Evolutionary conservation across 1,284 basidiomycete genomes (phyloP).

Genomic region (Fomitopsis schrenkii): DNA sequence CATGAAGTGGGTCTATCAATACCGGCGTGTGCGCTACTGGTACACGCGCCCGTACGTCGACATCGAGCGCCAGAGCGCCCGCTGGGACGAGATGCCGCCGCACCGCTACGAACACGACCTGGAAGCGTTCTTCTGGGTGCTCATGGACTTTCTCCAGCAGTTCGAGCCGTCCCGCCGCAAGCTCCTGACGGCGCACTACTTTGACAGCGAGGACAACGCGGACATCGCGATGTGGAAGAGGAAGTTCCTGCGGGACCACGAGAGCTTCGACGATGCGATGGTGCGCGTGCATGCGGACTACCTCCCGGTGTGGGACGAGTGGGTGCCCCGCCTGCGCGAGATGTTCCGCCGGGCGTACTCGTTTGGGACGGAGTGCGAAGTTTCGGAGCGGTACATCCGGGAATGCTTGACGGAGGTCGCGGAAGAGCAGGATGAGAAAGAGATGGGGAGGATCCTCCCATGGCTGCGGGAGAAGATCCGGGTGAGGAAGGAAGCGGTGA

Average conservation of each 20-base stretch:
- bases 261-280: not conserved
- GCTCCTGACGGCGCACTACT: not conserved
- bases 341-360: not conserved
- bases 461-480: not conserved
- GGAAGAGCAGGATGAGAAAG: not conserved
- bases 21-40: not conserved
- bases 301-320: not conserved
- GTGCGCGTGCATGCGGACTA: not conserved
- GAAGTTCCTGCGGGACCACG: not conserved
- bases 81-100: not conserved
- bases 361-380: too few relatives aligned
- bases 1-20: not conserved
- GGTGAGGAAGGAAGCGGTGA: not conserved
- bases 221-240: not conserved
- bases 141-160: not conserved
- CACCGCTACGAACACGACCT: constrained; percentile 9
- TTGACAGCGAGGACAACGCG: not conserved
- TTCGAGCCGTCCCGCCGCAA: not conserved
- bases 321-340: not conserved
- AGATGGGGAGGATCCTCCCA: not conserved
- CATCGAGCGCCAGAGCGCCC: not conserved
- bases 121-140: constrained; percentile 28
- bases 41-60: not conserved
- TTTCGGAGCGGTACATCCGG: not conserved
- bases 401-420: not conserved